Base-by-base conservation (phyloP, 805 yeast species). In the Maudiozyma bulderi region DNA sequence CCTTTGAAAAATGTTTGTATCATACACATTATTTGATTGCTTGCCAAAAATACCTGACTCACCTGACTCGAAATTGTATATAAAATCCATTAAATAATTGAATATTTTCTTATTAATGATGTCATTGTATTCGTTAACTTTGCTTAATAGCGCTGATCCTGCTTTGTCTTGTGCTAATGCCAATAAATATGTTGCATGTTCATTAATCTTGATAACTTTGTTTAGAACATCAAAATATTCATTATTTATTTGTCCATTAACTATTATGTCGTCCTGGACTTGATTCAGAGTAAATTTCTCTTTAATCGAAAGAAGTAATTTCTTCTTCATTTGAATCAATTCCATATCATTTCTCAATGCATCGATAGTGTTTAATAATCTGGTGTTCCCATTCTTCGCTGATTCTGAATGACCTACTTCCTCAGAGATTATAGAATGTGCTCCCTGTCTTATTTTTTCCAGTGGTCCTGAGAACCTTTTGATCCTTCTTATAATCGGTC, bases 141-240 rank as follows among this genome's bases (percentile, higher is more conserved):
- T 75, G 9, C 72, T 67, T 77, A 87, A 78, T 40, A 89, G 77
- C 34, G 78, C 76, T 29, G 75, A 60, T 1, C 95, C 95, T 13
- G 85, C 68, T 44, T 72, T 71, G 14, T 82, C 82, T 56, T 84
- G 81, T 34, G 84, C 82, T 58, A 82, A 74, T 5, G 88, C 78
- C 28, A 93, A 72, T 32, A 93, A 68, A 15, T 82, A 75, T 44
- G 85, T 80, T 46, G 95, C 82, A 50, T 82, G 78, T 34, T 76
- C 73, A 59, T 82, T 81, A 31, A 90, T 83, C 37, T 61, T 58
- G 55, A 84, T 80, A 7, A 86, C 83, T 57, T 81, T 82, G 11
- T 70, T 65, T 34, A 90, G 68, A 1, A 79, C 75, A 3, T 58
- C 61, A 56, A 87, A 86, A 60, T 84, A 88, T 46, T 75, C 80